phyloP scores from a whole-genome alignment of 768 basidiomycete genomes.

The Calocybe cyanea region DNA sequence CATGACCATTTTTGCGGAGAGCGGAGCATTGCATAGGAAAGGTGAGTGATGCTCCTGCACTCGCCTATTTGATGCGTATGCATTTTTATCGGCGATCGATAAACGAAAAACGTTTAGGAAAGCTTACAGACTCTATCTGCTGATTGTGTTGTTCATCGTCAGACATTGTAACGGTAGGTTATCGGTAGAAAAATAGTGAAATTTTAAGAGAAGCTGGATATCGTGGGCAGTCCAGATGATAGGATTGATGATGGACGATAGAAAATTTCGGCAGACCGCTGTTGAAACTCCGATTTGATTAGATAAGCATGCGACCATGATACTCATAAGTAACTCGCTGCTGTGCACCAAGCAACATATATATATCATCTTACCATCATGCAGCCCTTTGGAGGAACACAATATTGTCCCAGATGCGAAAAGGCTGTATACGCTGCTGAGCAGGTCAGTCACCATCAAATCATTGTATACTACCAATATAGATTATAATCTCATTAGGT shows the following conservation, averaged over 20 bases:
- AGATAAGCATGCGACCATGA: constrained; percentile 14
- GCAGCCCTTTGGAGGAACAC: constrained; percentile 71
- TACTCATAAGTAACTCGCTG: neutral
- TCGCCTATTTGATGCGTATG: constrained; percentile 39
- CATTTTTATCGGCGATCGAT: constrained; percentile 16
- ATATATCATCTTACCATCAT: constrained; percentile 35
- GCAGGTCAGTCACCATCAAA: constrained; percentile 47
- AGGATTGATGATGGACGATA: constrained; percentile 19
- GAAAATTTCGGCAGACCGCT: constrained; percentile 17
- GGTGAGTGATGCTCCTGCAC: constrained; percentile 73
- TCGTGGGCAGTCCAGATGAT: constrained; percentile 17
- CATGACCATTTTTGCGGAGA: constrained; percentile 88
- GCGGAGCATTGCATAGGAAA: constrained; percentile 96
- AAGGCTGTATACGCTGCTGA: constrained; percentile 86
- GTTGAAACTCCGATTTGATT: constrained; percentile 21
- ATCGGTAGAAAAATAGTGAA: constrained; percentile 20
- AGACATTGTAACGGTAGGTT: constrained; percentile 53
- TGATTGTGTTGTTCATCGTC: constrained; percentile 90
- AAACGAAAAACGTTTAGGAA: constrained; percentile 5
- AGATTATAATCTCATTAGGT: constrained; percentile 38
- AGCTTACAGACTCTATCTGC: constrained; percentile 73
- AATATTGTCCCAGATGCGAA: constrained; percentile 68
- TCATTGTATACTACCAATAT: neutral
- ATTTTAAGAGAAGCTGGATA: constrained; percentile 17
- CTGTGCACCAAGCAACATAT: neutral